Evolutionary conservation across 192 early-diverging fungal genomes (phyloP).

Genomic region (Phycomyces nitens): DNA sequence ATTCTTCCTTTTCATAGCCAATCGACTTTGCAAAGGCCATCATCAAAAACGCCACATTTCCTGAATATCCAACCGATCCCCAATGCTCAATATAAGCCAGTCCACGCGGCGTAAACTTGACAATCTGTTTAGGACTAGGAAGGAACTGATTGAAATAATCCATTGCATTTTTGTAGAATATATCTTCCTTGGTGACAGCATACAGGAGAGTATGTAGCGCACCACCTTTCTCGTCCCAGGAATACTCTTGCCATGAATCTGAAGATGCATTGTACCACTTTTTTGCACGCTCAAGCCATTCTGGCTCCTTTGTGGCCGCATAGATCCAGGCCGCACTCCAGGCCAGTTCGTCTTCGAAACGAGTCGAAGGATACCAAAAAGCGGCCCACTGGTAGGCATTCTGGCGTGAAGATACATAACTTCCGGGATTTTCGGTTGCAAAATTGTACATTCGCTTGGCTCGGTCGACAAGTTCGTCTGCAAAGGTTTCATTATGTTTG

Average conservation of each 20-base stretch:
- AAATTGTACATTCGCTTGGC: constrained; percentile 45
- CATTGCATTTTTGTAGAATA: constrained; percentile 34
- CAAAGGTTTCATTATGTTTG: constrained; percentile 42
- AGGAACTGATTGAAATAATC: constrained; percentile 34
- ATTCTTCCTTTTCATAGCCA: constrained; percentile 16
- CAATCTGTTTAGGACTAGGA: constrained; percentile 28
- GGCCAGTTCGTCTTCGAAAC: constrained; percentile 52
- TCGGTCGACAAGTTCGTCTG: constrained; percentile 42
- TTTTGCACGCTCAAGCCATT: constrained; percentile 42
- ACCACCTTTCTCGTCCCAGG: constrained; percentile 54
- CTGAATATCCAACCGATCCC: constrained; percentile 50
- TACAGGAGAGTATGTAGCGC: constrained; percentile 41
- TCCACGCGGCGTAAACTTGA: constrained; percentile 49
- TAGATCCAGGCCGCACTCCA: constrained; percentile 58
- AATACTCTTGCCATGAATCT: constrained; percentile 32
- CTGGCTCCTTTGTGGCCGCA: constrained; percentile 40
- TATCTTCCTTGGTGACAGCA: constrained; percentile 35
- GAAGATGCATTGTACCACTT: constrained; percentile 27
- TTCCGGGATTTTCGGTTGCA: constrained; percentile 32
- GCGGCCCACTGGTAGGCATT: constrained; percentile 36
- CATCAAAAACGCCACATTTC: constrained; percentile 44
- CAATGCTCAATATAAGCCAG: constrained; percentile 43
- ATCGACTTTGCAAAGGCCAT: constrained; percentile 38
- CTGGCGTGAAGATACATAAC: constrained; percentile 34
- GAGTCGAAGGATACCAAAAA: constrained; percentile 49